Evolutionary conservation across 2,329 filamentous ascomycete species (phyloP).

Genomic region (Blastomyces silverae): DNA sequence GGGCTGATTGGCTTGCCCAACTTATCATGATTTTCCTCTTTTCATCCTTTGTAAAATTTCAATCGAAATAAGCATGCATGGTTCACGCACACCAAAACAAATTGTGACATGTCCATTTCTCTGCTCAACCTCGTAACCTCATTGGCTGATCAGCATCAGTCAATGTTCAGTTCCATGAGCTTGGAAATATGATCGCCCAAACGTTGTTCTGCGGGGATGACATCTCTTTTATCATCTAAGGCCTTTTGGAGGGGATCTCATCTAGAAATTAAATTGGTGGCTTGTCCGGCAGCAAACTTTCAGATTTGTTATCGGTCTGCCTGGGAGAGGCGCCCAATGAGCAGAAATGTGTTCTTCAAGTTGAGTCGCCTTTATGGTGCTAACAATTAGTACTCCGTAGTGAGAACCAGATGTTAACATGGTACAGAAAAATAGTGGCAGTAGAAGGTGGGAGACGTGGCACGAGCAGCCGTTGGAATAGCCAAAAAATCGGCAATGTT

Average conservation of each 20-base stretch:
- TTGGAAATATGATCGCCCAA: not conserved
- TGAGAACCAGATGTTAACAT: not conserved
- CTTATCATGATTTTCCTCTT: not conserved
- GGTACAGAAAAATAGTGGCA: not conserved
- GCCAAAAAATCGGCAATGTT: not conserved
- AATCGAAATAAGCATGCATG: not conserved
- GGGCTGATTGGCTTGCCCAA: not conserved
- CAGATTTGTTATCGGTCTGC: not conserved
- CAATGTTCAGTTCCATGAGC: not conserved
- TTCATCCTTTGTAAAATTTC: not conserved
- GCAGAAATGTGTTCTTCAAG: not conserved
- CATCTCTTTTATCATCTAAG: not conserved
- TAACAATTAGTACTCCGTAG: not conserved
- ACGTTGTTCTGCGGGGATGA: not conserved
- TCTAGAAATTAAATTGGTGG: not conserved
- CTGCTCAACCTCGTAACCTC: not conserved
- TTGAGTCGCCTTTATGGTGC: not conserved
- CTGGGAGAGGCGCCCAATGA: not conserved
- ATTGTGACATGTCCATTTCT: slow-evolving; percentile 8
- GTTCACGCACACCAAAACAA: slow-evolving; percentile 8
- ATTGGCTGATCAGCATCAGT: not conserved
- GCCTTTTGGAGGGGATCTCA: not conserved
- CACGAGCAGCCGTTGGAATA: not conserved
- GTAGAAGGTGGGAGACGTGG: not conserved
- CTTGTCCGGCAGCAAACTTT: not conserved